Conservation (phyloP, 1,139 yeast genomes). For the Scheffersomyces parashehatae region DNA sequence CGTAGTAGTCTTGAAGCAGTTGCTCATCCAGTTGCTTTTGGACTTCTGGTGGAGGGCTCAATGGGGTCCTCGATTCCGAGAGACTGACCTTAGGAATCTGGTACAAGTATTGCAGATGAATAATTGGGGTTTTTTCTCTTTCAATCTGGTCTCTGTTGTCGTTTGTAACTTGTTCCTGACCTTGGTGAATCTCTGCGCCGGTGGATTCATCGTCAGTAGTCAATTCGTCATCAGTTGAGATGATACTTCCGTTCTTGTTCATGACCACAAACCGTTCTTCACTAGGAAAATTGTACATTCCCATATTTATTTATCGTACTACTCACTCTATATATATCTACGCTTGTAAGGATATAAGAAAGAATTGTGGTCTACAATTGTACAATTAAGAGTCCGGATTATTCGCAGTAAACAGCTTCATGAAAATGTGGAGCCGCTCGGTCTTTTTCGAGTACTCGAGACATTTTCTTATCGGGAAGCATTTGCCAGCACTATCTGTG, state of each 20-base stretch:
- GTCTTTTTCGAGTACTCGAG: no score
- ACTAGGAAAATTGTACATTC: background rate
- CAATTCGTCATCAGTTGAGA: conserved; percentile 14
- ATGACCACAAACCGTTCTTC: conserved; percentile 8
- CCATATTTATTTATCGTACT: background rate
- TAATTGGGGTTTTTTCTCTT: background rate
- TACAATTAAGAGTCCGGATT: no score
- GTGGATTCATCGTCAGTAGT: conserved; percentile 5
- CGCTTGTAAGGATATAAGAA: no score
- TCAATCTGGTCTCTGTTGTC: background rate
- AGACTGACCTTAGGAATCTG: conserved; percentile 7
- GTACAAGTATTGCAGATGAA: conserved; percentile 8
- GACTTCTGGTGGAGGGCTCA: background rate
- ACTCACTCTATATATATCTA: no score
- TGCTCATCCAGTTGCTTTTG: background rate
- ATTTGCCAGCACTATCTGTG: no score
- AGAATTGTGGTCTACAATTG: no score
- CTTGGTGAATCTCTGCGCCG: conserved; percentile 1
- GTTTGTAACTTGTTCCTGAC: background rate
- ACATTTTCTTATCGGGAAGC: no score
- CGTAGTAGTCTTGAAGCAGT: conserved; percentile 9
- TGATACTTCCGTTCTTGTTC: conserved; percentile 9
- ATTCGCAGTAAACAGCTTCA: no score
- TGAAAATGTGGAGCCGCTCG: no score
- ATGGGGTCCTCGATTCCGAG: background rate